Base-by-base conservation (phyloP, 1,284 basidiomycete species). In the Ganoderma meredithae region DNA sequence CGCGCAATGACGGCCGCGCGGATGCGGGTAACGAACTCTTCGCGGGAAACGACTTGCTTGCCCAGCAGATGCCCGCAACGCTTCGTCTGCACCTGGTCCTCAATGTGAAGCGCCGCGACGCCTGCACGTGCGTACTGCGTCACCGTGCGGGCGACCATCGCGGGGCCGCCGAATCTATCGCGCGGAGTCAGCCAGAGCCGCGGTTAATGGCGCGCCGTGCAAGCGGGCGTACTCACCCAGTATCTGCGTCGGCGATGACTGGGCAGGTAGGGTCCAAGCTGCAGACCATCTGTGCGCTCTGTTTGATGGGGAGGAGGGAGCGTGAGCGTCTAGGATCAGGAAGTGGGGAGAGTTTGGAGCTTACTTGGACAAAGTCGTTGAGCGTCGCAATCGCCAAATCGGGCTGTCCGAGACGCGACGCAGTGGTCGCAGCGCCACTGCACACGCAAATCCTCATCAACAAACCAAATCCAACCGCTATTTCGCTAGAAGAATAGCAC, bases 31-130 rank as follows among this genome's bases (percentile, higher is more conserved):
- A 93, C 65, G 72, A 93, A 94, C 74, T 93, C 92, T 73, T 91
- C 90, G 12, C 89, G 85, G 1, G 90, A 90, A 56, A 95, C 93
- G 74, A 95, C 86, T 69, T 93, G 90, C 78, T 95, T 95, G 62
- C 93, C 93, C 77, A 92, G 84, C 47, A 95, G 81, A 77, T 95
- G 93, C 1, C 93, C 93, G 74, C 93, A 95, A 65, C 93, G 89
- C 79, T 95, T 95, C 7, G 91, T 92, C 76, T 93, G 89, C 2
- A 94, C 91, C 79, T 95, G 93, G 76, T 94, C 93, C 77, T 95
- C 93, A 59, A 95, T 93, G 78, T 95, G 93, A 73, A 93, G 81
- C 0, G 83, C 93, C 6, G 93, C 93, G 41, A 94, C 88, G 31
- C 93, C 93, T 1, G 90, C 88, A 52, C 86, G 84, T 25, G 83